Evolutionary conservation across 352 stramenopile species (phyloP), one percentile per base, ranked within the genome.

Genomic region (Phytophthora uliginosa): DNA sequence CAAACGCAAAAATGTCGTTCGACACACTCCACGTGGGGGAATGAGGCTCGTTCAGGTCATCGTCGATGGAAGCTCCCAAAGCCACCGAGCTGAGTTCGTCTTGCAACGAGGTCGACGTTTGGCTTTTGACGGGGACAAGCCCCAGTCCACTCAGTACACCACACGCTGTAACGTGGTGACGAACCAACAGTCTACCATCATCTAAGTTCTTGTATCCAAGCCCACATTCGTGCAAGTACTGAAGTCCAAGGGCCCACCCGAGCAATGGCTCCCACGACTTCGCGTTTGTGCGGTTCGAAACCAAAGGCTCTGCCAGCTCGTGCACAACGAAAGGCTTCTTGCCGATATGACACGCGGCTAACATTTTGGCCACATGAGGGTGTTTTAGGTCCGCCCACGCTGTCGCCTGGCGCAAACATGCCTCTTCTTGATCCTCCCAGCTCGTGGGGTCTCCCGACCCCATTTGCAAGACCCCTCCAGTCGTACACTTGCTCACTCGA

Each of bases 191-290:
- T n/a, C 56, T 67, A 13, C 12, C 60, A 17, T 78, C 51, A 17
- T 52, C 55, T 48, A 78, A 78, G 24, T 54, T 69, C 26, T 68
- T 63, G 66, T 78, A 74, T 17, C 59, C 66, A 26, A 74, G 66
- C 36, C 71, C 71, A 9, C 66, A 59, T 60, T 81, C 74, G 20
- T 81, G 74, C 1, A 81, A 38, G n/a, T 72, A 81, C 22, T 70
- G 74, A 26, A 81, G 31, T 7, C 48, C 64, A 51, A 77, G 55
- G 6, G 74, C 74, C 64, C 62, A 76, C 15, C 67, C 74, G n/a
- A 70, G 67, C 28, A 81, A 17, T 18, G 56, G 64, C 22, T 71
- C 48, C 65, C 69, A 78, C 9, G 66, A 71, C 31, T 71, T n/a
- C 10, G 48, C 66, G 6, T 48, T 74, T n/a, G 24, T 7, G 38